A percentile compares a stretch with the other conserved stretches of the same genome.
These are phyloP conservation scores for Penicillium malachiteum DNA, from an alignment of 495 filamentous ascomycete genomes.

Conservation along the genomic window DNA sequence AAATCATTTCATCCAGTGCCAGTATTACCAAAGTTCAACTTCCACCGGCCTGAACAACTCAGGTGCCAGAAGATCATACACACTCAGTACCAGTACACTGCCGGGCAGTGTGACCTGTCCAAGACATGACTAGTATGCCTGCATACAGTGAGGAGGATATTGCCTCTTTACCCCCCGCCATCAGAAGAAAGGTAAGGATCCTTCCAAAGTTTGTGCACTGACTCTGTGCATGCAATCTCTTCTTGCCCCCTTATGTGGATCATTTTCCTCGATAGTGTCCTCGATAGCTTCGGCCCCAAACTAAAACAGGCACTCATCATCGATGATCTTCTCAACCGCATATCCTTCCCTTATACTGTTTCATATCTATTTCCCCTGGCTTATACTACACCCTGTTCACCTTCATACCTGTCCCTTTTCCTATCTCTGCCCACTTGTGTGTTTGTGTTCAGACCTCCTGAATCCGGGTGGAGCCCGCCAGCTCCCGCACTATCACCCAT, in stretches of 20 bases:
- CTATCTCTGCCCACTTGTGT: not conserved
- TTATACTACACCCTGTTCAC: too few species aligned
- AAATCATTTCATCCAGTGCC: too few species aligned
- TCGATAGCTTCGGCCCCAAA: not conserved
- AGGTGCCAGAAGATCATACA: too few species aligned
- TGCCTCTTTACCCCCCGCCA: constrained; percentile 34
- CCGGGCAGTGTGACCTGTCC: too few species aligned
- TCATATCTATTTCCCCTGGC: too few species aligned
- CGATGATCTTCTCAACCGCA: not conserved
- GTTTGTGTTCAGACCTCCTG: constrained; percentile 8
- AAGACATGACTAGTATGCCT: not conserved
- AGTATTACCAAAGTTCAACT: too few species aligned
- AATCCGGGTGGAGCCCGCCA: constrained; percentile 22
- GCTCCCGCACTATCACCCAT: constrained; percentile 30
- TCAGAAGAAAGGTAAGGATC: constrained; percentile 38
- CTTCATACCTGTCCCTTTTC: not conserved
- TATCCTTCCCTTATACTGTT: not conserved
- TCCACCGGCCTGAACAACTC: too few species aligned
- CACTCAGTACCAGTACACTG: too few species aligned
- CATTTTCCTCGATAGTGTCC: constrained; percentile 1
- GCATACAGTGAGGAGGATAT: constrained; percentile 27
- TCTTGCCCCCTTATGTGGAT: not conserved
- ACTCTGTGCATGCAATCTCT: not conserved
- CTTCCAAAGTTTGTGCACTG: not conserved
- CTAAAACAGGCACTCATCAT: not conserved